These are phyloP conservation scores for Claviceps sp. DNA, from an alignment of 2,329 filamentous ascomycete genomes.

Conservation along the genomic window DNA sequence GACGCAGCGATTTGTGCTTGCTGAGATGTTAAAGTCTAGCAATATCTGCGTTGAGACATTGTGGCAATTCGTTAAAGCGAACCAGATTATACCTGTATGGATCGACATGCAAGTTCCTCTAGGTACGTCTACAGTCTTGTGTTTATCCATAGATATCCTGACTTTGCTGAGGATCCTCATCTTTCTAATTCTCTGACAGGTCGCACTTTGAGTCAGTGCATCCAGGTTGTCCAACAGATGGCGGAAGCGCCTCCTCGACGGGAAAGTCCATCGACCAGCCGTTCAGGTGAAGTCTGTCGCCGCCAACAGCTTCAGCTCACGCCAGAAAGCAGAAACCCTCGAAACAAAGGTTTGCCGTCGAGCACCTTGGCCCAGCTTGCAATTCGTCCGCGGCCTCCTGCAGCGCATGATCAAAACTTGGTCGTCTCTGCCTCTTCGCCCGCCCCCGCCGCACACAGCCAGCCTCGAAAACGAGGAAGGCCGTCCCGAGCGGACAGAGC, in stretches of 20 bases:
- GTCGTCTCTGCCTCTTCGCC: neutral
- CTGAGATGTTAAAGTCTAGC: slow-evolving; percentile 45
- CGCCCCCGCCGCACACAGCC: neutral
- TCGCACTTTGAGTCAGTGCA: slow-evolving; percentile 33
- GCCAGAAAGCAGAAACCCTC: slow-evolving; percentile 1
- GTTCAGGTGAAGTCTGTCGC: slow-evolving; percentile 17
- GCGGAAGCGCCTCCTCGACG: slow-evolving; percentile 15
- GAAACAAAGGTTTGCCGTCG: slow-evolving; percentile 1
- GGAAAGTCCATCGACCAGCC: slow-evolving; percentile 25
- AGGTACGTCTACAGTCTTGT: slow-evolving; percentile 21
- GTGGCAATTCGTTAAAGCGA: slow-evolving; percentile 31
- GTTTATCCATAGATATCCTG: neutral
- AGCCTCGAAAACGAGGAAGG: slow-evolving; percentile 30
- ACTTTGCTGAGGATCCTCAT: neutral
- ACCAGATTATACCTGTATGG: slow-evolving; percentile 30
- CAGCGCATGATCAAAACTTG: slow-evolving; percentile 1
- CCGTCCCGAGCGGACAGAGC: slow-evolving; percentile 31
- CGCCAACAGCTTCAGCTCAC: neutral
- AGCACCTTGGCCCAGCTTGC: neutral
- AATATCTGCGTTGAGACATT: slow-evolving; percentile 32
- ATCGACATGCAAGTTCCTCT: slow-evolving; percentile 33
- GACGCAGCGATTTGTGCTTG: slow-evolving; percentile 39
- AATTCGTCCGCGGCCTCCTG: slow-evolving; percentile 14
- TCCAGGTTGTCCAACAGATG: slow-evolving; percentile 26
- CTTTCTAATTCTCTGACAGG: slow-evolving; percentile 18